These are phyloP conservation scores for Ceratobasidium sp. DNA, from an alignment of 1,284 basidiomycete species.

Conservation along the genomic window DNA sequence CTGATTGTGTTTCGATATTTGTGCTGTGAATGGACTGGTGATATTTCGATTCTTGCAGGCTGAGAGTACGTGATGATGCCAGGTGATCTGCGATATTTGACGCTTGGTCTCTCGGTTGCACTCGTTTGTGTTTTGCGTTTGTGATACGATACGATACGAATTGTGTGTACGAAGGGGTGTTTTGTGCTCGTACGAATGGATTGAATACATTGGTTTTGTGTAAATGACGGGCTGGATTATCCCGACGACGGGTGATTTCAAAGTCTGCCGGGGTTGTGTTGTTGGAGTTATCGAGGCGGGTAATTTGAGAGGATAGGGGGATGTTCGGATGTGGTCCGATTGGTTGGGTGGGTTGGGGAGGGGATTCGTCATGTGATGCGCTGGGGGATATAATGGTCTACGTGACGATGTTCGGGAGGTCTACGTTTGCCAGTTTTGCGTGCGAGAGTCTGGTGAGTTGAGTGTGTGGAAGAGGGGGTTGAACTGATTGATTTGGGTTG, in stretches of 20 bases:
- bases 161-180: not conserved
- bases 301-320: too few species aligned
- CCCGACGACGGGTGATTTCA: too few species aligned
- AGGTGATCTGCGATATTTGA: too few species aligned
- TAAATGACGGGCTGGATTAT: too few species aligned
- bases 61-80: not conserved
- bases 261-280: too few species aligned
- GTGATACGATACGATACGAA: too few species aligned
- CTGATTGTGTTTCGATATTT: not conserved
- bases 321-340: constrained; percentile 16
- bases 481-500: not conserved
- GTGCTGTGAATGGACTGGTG: constrained; percentile 10
- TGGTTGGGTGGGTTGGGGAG: not conserved
- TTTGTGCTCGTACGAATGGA: too few species aligned
- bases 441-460: not conserved
- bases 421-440: not conserved
- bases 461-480: not conserved
- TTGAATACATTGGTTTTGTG: too few species aligned
- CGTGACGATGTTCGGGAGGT: constrained; percentile 1
- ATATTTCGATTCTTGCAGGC: not conserved
- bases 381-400: constrained; percentile 9
- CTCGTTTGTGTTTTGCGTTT: too few species aligned
- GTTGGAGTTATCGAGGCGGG: too few species aligned
- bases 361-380: not conserved
- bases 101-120: too few species aligned